Evolutionary conservation across 2,329 filamentous ascomycete species (phyloP).

Genomic region (Aspergillus novofumigatus): DNA sequence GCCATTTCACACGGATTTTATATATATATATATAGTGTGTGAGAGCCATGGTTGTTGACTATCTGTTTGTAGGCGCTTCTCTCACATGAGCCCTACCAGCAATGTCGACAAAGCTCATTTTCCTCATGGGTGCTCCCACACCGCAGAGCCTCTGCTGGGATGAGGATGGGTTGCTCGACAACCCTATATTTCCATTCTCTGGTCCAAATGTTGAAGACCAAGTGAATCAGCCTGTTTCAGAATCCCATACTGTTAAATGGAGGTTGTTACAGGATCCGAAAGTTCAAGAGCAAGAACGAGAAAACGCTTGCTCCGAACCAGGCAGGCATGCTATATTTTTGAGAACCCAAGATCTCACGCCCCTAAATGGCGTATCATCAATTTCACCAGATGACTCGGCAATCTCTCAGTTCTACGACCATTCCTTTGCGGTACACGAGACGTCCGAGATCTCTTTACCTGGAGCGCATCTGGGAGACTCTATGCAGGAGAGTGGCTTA

Average conservation of each 20-base stretch:
- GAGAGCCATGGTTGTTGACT: neutral
- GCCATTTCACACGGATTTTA: neutral
- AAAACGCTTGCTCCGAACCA: neutral
- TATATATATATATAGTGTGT: neutral
- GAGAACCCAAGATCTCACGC: conserved; percentile 25
- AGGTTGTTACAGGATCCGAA: conserved; percentile 23
- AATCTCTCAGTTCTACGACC: conserved; percentile 68
- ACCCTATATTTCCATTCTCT: conserved; percentile 39
- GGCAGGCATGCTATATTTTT: conserved; percentile 25
- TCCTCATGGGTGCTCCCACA: conserved; percentile 61
- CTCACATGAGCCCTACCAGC: neutral
- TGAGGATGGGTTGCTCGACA: conserved; percentile 46
- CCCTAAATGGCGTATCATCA: conserved; percentile 7
- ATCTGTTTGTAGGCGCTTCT: conserved; percentile 3
- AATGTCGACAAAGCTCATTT: conserved; percentile 39
- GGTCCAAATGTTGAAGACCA: conserved; percentile 5
- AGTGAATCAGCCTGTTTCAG: conserved; percentile 6
- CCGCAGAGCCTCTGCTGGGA: conserved; percentile 53
- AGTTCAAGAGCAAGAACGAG: conserved; percentile 6
- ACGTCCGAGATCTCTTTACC: conserved; percentile 36
- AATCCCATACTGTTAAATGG: conserved; percentile 23
- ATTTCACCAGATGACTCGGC: conserved; percentile 28
- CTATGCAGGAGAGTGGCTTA: conserved; percentile 23
- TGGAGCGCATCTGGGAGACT: conserved; percentile 15
- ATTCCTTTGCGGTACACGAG: conserved; percentile 70